Base-by-base conservation (phyloP, 176 grass and related monocot species). In the Secale cereale region DNA sequence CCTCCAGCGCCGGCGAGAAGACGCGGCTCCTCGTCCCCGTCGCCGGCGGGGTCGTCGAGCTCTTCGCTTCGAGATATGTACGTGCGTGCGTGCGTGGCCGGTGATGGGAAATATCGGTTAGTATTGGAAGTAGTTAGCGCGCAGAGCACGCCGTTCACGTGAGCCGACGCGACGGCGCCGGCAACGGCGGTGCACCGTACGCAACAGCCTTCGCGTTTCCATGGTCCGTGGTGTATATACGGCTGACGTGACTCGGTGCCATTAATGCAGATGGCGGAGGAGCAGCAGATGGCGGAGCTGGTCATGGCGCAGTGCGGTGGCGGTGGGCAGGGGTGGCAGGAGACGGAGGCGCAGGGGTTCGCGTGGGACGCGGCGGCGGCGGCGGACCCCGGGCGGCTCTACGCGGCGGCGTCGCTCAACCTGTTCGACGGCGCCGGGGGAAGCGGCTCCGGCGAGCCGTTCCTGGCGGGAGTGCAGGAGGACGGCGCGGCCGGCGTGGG, bases 41-140 rank as follows among this genome's bases (percentile, higher is more conserved):
- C 69, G 87, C 92, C 77, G 94, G 92, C 73, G 94, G 92, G 70
- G 81, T 94, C 70, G 90, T 97, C 72, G 95, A 94, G 85, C 86
- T 97, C 72, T 82, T 88, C 75, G 88, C 89, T 3, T 85, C 87
- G 3, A 89, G 92, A 93, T 89, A 91, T 65, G 91, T 94, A 87
- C 78, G 81, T 75, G 17, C 46, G 28, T 40, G 54, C 56, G 71
- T 80, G 61, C 10, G 15, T 43, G 32, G 36, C 10, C 17, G 36
- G 26, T 73, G 19, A 45, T 48, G 17, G 81, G 48, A 52, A 74
- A 12, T 15, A 22, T 56, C 61, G 37, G 72, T 71, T 82, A 33
- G 83, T 59, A 57, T 43, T 8, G 35, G 19, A 11, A 23, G 70
- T 90, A 82, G 88, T 70, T 70, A 69, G 73, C 17, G 40, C 31